These are phyloP conservation scores for Leccinum subtestaceum DNA, from an alignment of 768 basidiomycete genomes.

Conservation along the genomic window DNA sequence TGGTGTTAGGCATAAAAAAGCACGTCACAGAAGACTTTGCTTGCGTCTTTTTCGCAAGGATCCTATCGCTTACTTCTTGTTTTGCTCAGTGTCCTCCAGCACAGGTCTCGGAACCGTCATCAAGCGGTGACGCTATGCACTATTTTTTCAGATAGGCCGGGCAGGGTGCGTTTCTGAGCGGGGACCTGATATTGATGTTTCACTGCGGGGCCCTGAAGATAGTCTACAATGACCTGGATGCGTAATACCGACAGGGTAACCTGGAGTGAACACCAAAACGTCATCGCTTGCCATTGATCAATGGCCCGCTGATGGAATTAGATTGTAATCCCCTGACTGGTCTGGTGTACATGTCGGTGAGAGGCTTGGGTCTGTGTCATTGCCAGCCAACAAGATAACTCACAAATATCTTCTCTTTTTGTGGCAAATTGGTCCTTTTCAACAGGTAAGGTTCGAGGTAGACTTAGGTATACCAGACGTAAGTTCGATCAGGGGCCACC, in stretches of 20 bases:
- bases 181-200: background rate
- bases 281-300: background rate
- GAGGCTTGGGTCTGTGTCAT: background rate
- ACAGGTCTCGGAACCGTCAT: background rate
- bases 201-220: background rate
- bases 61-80: background rate
- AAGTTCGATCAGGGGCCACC: background rate
- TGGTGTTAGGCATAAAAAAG: background rate
- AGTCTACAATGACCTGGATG: background rate
- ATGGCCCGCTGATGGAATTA: background rate
- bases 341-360: background rate
- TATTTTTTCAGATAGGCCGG: background rate
- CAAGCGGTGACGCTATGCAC: background rate
- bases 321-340: background rate
- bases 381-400: background rate
- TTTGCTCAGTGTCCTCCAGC: background rate
- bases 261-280: background rate
- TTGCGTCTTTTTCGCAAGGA: background rate
- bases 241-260: background rate
- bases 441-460: background rate
- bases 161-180: background rate
- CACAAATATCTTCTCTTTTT: background rate
- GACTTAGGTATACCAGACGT: background rate
- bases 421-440: background rate
- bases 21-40: background rate